Evolutionary conservation across 331 rosid genomes (phyloP).

Genomic region (Malus hybrid): DNA sequence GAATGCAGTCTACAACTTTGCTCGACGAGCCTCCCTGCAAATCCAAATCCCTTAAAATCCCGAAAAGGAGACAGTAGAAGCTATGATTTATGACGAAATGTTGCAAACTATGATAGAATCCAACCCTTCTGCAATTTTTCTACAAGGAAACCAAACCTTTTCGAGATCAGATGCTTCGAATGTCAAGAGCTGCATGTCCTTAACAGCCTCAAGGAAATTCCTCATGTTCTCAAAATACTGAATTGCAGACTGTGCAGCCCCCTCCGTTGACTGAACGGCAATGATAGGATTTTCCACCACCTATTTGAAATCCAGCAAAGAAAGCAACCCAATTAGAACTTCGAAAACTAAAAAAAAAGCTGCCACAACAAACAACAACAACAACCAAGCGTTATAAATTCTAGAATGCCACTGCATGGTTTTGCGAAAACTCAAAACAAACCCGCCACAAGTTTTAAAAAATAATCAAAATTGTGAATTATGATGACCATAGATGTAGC

Average conservation of each 20-base stretch:
- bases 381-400: too few relatives aligned
- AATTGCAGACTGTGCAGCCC: conserved; percentile 97
- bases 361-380: too few relatives aligned
- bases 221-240: conserved; percentile 97
- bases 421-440: too few relatives aligned
- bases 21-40: conserved; percentile 85
- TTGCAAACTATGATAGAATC: background rate
- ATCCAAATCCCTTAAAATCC: conserved; percentile 16
- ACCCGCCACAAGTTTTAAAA: too few relatives aligned
- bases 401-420: too few relatives aligned
- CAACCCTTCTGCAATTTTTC: background rate
- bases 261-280: conserved; percentile 66
- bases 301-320: conserved; percentile 10
- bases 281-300: conserved; percentile 80
- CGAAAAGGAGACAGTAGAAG: background rate
- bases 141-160: conserved; percentile 43
- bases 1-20: conserved; percentile 95
- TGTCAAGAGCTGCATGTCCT: conserved; percentile 75
- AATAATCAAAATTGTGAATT: too few relatives aligned
- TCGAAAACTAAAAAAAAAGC: too few relatives aligned
- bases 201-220: conserved; percentile 94
- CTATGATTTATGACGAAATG: too few relatives aligned
- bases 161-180: conserved; percentile 96
- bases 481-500: too few relatives aligned
- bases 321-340: background rate